A percentile compares a stretch with the other conserved stretches of the same genome.
Evolutionary conservation across 2,329 filamentous ascomycete species (phyloP).

Genomic region (Xylaria arbuscula): DNA sequence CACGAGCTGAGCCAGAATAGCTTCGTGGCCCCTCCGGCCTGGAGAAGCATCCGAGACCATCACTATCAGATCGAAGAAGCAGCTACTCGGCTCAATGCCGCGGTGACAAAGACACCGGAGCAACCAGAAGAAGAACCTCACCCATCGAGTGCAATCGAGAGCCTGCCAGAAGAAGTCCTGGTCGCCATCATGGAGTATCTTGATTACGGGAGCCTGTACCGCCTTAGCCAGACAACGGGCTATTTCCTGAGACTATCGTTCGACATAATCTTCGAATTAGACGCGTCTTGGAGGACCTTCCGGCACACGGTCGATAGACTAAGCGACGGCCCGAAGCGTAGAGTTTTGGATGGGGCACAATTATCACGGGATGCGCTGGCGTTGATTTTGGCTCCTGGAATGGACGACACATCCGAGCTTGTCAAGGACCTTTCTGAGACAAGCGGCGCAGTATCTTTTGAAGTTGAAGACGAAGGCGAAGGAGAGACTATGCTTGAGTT

Average conservation of each 20-base stretch:
- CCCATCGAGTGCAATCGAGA: slow-evolving; percentile 32
- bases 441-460: background rate
- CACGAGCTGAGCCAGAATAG: background rate
- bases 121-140: background rate
- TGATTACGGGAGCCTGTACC: slow-evolving; percentile 37
- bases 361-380: background rate
- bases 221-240: slow-evolving; percentile 33
- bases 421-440: background rate
- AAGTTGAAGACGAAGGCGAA: background rate
- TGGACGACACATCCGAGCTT: background rate
- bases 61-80: slow-evolving; percentile 17
- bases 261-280: slow-evolving; percentile 30
- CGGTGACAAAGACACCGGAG: background rate
- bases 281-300: slow-evolving; percentile 34
- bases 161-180: slow-evolving; percentile 36
- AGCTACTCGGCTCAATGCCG: slow-evolving; percentile 12
- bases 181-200: slow-evolving; percentile 37
- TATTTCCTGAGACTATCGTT: slow-evolving; percentile 37
- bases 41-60: slow-evolving; percentile 24
- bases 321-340: slow-evolving; percentile 8
- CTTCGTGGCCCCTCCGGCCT: slow-evolving; percentile 11
- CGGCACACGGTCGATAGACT: slow-evolving; percentile 25
- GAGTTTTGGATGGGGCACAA: background rate
- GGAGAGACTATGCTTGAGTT: slow-evolving; percentile 32
- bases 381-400: background rate